These are phyloP conservation scores for Escovopsis sp. DNA, from an alignment of 2,329 filamentous ascomycete species.

Conservation along the genomic window DNA sequence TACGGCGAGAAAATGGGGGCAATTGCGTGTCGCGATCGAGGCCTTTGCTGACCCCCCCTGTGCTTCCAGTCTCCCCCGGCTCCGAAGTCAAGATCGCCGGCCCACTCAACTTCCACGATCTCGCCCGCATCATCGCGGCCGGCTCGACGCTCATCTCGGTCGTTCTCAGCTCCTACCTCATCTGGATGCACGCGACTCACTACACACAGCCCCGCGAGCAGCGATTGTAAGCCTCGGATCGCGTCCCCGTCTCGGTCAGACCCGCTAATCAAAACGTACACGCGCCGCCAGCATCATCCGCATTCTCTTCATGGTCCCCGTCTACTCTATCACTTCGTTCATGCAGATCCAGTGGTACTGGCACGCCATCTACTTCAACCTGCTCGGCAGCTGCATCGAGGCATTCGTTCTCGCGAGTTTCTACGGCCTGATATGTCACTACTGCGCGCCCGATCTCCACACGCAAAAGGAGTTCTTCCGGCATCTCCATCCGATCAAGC, in stretches of 20 bases:
- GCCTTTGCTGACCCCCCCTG: background rate
- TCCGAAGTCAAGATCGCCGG: conserved; percentile 34
- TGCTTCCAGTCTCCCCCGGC: conserved; percentile 23
- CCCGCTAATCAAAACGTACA: too few relatives aligned
- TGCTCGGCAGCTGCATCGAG: conserved; percentile 75
- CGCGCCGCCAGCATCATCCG: conserved; percentile 53
- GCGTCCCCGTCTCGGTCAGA: too few relatives aligned
- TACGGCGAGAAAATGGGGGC: background rate
- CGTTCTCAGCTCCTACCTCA: conserved; percentile 38
- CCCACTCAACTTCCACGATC: conserved; percentile 36
- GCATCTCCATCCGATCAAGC: conserved; percentile 44
- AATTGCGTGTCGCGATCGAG: background rate
- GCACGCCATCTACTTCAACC: conserved; percentile 66
- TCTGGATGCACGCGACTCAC: conserved; percentile 43
- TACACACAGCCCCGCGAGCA: conserved; percentile 48
- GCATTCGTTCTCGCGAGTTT: conserved; percentile 80
- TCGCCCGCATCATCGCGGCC: conserved; percentile 37
- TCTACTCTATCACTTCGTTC: conserved; percentile 63
- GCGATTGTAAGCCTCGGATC: conserved; percentile 30
- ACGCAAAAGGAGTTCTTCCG: conserved; percentile 73
- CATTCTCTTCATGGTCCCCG: conserved; percentile 75
- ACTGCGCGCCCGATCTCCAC: conserved; percentile 63
- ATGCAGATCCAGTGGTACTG: conserved; percentile 61
- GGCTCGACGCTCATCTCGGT: conserved; percentile 34
- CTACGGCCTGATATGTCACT: conserved; percentile 70